Evolutionary conservation across 192 early-diverging fungal species (phyloP).

Genomic region (Rhizophagus clarus): DNA sequence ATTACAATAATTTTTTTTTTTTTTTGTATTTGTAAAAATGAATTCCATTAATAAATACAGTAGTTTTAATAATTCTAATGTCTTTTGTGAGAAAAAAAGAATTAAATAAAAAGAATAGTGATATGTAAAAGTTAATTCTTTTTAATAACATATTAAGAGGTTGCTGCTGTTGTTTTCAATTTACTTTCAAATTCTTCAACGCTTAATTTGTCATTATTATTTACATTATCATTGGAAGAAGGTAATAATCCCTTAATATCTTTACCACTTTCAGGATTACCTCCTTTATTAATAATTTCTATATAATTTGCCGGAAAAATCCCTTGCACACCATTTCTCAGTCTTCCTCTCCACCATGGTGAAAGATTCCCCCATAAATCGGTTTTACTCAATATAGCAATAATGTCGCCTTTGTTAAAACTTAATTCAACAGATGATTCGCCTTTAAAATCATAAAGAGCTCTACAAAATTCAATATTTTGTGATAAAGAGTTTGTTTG

Average conservation of each 20-base stretch:
- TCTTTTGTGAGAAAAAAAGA: no score
- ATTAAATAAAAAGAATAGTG: no score
- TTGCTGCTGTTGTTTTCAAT: not conserved
- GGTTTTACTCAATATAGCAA: constrained; percentile 84
- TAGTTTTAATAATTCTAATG: no score
- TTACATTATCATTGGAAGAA: not conserved
- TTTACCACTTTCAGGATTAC: not conserved
- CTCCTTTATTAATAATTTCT: constrained; percentile 79
- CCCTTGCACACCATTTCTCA: constrained; percentile 81
- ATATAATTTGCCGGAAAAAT: constrained; percentile 93
- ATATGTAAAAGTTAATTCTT: no score
- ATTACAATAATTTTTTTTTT: no score
- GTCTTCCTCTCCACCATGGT: constrained; percentile 91
- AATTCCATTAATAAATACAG: no score
- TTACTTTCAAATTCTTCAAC: constrained; percentile 24
- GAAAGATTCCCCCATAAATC: constrained; percentile 76
- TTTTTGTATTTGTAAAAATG: no score
- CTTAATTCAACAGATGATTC: constrained; percentile 79
- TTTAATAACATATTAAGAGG: not conserved
- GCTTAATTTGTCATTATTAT: not conserved
- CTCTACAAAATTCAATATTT: constrained; percentile 85
- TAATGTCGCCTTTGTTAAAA: constrained; percentile 83
- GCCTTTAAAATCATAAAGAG: constrained; percentile 81
- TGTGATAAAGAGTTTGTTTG: constrained; percentile 44
- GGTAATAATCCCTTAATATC: constrained; percentile 4